phyloP scores from a whole-genome alignment of 495 filamentous ascomycete species.

The Penicillium simplicissimum region DNA sequence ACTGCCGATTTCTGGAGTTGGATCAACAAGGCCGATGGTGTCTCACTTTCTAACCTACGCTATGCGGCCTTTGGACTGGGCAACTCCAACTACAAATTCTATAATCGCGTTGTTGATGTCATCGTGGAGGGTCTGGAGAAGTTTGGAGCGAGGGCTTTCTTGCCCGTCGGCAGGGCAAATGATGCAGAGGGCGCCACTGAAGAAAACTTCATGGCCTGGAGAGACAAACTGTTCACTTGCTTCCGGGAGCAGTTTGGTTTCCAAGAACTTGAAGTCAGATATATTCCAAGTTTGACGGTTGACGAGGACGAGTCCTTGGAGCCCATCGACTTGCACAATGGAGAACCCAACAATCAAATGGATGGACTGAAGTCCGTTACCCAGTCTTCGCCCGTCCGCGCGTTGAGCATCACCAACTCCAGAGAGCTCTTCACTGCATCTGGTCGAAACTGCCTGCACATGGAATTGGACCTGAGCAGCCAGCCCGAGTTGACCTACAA shows the following conservation, averaged over 20 bases:
- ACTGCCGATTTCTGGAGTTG: conserved; percentile 48
- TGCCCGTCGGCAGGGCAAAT: conserved; percentile 44
- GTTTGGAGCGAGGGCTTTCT: conserved; percentile 40
- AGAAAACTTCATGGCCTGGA: conserved; percentile 56
- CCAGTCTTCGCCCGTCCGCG: conserved; percentile 32
- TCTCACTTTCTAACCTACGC: conserved; percentile 34
- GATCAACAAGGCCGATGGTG: conserved; percentile 33
- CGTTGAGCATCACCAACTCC: conserved; percentile 36
- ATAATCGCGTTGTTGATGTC: conserved; percentile 49
- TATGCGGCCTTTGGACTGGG: conserved; percentile 51
- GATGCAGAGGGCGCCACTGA: conserved; percentile 50
- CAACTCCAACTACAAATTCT: conserved; percentile 55
- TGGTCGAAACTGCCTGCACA: conserved; percentile 49
- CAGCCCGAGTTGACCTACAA: conserved; percentile 60
- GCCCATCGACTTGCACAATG: conserved; percentile 41
- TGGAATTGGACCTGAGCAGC: conserved; percentile 48
- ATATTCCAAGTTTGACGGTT: conserved; percentile 44
- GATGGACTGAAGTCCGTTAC: conserved; percentile 27
- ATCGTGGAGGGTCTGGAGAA: conserved; percentile 37
- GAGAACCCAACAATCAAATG: conserved; percentile 33
- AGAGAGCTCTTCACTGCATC: conserved; percentile 41
- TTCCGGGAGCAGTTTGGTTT: conserved; percentile 40
- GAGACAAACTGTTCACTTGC: conserved; percentile 40
- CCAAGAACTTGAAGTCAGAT: conserved; percentile 38
- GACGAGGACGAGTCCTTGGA: conserved; percentile 40